Base-by-base conservation (phyloP, 1,284 basidiomycete species). In the Fomitiporia mediterranea region DNA sequence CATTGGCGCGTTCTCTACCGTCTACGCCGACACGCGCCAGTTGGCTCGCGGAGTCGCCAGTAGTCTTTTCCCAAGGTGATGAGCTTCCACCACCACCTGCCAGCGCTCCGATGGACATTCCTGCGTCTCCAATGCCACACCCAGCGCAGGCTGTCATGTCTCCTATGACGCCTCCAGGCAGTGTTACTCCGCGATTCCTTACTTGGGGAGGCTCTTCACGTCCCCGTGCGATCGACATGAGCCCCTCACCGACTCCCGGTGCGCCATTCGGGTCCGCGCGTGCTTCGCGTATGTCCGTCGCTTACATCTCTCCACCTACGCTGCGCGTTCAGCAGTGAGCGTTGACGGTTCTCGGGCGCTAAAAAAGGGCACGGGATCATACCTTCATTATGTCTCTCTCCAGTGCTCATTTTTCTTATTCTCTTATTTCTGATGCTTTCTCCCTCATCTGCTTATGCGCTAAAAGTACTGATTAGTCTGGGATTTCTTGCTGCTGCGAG, bases 121-220 rank as follows among this genome's bases (percentile, higher is more conserved):
- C 48, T 37, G 42, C 23, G 19, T 47, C 53, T 13, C 53, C 53
- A 17, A 37, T 46, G 17, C 43, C 32, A 1, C 30, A 37, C 7
- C 43, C 34, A 15, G 43, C 40, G 4, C 48, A 51, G n/a, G 40
- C 49, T 8, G 19, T 32, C 15, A 15, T 34, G n/a, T 38, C 55
- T 7, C 51, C 51, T 2, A 59, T 59, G 57, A 59, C 57, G n/a
- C 57, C 57, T 35, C 57, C 57, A 32, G 57, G 53, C 11, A 59
- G 57, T 38, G 32, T 52, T 21, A 59, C 57, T 3, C 57, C 57
- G 27, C 53, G 53, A 21, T 55, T 59, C 43, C 47, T 59, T 19
- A 51, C 28, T 28, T 57, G 56, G 56, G 35, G 44, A n/a, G 32
- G 47, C 23, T 3, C 21, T 4, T 44, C 46, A 32, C 56, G 51